Percentiles rank a stretch among this genome's conserved stretches.
Conservation (phyloP, 495 filamentous ascomycete species). For the Aeminium ludgeri region DNA sequence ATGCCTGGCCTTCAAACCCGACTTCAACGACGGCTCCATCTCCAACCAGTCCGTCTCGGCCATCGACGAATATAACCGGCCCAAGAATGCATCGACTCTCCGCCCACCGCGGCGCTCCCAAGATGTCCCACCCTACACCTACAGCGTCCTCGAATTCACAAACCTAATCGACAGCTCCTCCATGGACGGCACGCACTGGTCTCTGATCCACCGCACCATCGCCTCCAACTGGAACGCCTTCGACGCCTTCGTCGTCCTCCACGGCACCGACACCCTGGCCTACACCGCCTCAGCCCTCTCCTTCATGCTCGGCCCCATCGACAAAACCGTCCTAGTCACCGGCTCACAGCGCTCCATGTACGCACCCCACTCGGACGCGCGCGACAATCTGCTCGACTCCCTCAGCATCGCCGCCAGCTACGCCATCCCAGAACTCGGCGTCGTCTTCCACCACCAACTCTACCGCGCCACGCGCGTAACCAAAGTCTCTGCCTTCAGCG, state of each 20-base stretch:
- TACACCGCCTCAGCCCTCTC: constrained; percentile 85
- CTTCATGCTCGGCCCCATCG: constrained; percentile 86
- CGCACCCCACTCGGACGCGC: constrained; percentile 81
- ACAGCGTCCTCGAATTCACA: constrained; percentile 72
- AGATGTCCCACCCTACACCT: constrained; percentile 44
- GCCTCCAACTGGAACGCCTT: constrained; percentile 72
- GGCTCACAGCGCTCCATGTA: constrained; percentile 89
- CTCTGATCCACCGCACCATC: constrained; percentile 55
- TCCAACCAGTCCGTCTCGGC: constrained; percentile 6
- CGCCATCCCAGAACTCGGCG: constrained; percentile 86
- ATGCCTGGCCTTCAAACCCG: constrained; percentile 66
- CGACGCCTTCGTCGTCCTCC: constrained; percentile 90
- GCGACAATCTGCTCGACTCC: constrained; percentile 86
- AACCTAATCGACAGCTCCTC: constrained; percentile 81
- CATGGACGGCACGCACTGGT: constrained; percentile 82
- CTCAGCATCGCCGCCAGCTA: constrained; percentile 92
- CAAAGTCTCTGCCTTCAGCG: constrained; percentile 75
- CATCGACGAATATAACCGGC: background rate
- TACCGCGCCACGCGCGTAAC: constrained; percentile 81
- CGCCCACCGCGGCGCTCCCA: constrained; percentile 71
- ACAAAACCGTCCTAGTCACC: constrained; percentile 82
- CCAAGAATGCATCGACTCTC: constrained; percentile 36
- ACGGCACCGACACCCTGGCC: constrained; percentile 85
- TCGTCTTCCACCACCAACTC: constrained; percentile 91
- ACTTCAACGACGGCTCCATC: constrained; percentile 70